Base-by-base conservation (phyloP, 495 filamentous ascomycete species). In the Cairneyella variabilis region DNA sequence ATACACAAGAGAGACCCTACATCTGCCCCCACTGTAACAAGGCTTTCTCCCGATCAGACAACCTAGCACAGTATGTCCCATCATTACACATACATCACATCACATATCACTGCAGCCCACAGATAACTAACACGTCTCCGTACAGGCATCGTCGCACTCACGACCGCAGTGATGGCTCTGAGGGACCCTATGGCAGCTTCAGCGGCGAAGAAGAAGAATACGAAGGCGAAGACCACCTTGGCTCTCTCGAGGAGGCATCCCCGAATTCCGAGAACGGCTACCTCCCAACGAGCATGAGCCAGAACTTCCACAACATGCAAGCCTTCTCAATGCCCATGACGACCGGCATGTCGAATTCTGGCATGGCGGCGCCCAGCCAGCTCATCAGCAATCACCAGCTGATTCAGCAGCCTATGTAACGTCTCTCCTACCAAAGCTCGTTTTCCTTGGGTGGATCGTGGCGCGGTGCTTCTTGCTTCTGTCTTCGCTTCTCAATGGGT, bases 1-100 rank as follows among this genome's bases (percentile, higher is more conserved):
- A 98, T 76, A 98, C 93, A 18, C 93, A 98, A 80, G 93, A 98
- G 76, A 86, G 92, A 76, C 93, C 93, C 61, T 98, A 98, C 71
- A 84, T 90, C 62, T 98, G 93, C 79, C 85, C 86, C 64, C 87
- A 95, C 69, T 98, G 93, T 82, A 95, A 85, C 79, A 97, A 97
- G 73, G 93, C 92, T 41, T 98, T 98, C 71, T 97, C 93, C 41
- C 82, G 93, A 65, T 96, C 91, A 61, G 93, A 98, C 75, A 98
- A 98, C 69, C 84, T 98, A 68, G 93, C 93, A 68, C 93, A 98
- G 86, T 95, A 86, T 80, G 89, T 64, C 50, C 20, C 34, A 38
- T 64, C 44, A 51, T 67, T 56, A 14, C 50, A 42, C 37, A n/a
- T 27, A 37, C 44, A 39, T 22, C 16, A 20, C 20, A 18, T n/a